phyloP scores from a whole-genome alignment of 257 asterid genomes.

The Nicotiana otophora region DNA sequence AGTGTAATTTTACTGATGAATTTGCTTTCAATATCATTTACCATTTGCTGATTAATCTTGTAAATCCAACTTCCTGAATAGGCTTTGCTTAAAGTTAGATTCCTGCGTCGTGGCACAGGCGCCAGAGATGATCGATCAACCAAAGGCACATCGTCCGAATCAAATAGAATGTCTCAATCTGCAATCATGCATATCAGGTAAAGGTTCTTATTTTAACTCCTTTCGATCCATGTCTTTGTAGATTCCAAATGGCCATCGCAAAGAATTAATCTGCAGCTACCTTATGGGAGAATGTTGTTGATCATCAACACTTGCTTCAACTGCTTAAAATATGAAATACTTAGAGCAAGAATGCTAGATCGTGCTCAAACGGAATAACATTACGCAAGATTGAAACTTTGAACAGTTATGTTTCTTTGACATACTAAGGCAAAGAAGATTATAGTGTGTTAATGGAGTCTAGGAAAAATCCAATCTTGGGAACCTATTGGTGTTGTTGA shows the following conservation, averaged over 20 bases:
- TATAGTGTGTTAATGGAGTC: not conserved
- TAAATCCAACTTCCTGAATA: not conserved
- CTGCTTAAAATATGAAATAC: not conserved
- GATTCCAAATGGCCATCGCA: not conserved
- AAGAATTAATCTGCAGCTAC: not conserved
- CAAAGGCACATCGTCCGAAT: slow-evolving; percentile 23
- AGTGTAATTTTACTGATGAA: too few relatives aligned
- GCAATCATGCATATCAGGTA: slow-evolving; percentile 38
- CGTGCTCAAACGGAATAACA: not conserved
- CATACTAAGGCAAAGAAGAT: not conserved
- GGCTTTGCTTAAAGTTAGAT: slow-evolving; percentile 16
- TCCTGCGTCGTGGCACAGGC: slow-evolving; percentile 11
- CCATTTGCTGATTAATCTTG: not conserved
- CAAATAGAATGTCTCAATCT: slow-evolving; percentile 28
- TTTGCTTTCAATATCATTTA: not conserved
- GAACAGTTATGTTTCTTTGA: not conserved
- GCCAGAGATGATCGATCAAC: slow-evolving; percentile 21
- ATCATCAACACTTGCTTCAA: not conserved
- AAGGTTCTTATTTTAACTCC: not conserved
- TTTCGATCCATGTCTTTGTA: not conserved
- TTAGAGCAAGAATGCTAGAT: not conserved
- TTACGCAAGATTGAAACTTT: not conserved
- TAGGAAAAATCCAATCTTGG: not conserved
- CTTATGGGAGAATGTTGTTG: not conserved
- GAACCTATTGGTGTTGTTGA: not conserved